Evolutionary conservation across 1,139 yeast genomes (phyloP).

Genomic region (Petasospora fabianii): DNA sequence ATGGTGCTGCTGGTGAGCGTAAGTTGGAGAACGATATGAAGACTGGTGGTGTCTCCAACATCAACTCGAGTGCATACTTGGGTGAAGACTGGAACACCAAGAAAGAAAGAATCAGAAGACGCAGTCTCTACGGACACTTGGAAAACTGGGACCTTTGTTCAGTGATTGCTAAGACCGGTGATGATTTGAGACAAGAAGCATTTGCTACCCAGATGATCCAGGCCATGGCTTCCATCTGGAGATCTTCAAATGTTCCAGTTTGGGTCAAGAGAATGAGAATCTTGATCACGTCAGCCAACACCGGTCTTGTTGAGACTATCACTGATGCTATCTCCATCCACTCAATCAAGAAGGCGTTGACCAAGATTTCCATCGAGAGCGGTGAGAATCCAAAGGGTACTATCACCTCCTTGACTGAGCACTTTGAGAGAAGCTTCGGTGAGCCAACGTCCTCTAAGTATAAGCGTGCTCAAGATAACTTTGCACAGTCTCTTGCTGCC

Average conservation of each 20-base stretch:
- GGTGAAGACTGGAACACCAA: slow-evolving; percentile 93
- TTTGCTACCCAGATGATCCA: slow-evolving; percentile 93
- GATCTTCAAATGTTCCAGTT: slow-evolving; percentile 55
- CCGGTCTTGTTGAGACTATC: slow-evolving; percentile 93
- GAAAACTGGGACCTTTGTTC: slow-evolving; percentile 94
- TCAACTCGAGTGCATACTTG: slow-evolving; percentile 46
- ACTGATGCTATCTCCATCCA: slow-evolving; percentile 92
- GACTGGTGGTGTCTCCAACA: slow-evolving; percentile 55
- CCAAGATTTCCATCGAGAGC: slow-evolving; percentile 62
- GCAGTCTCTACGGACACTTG: slow-evolving; percentile 78
- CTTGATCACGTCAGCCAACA: slow-evolving; percentile 80
- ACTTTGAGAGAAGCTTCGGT: slow-evolving; percentile 74
- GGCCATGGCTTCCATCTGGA: slow-evolving; percentile 84
- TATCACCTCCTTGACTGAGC: slow-evolving; percentile 71
- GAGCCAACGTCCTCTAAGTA: slow-evolving; percentile 46
- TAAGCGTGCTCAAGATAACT: slow-evolving; percentile 74
- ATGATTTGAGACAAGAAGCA: slow-evolving; percentile 93
- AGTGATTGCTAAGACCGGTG: slow-evolving; percentile 94
- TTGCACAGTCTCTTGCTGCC: slow-evolving; percentile 81
- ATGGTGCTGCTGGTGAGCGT: slow-evolving; percentile 84
- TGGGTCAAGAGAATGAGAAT: slow-evolving; percentile 96
- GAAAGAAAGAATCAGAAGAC: slow-evolving; percentile 69
- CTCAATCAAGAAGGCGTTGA: slow-evolving; percentile 86
- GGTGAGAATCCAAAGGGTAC: slow-evolving; percentile 68
- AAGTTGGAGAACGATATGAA: slow-evolving; percentile 88